phyloP scores from a whole-genome alignment of 257 asterid species.

The Solanum infundibuliforme region DNA sequence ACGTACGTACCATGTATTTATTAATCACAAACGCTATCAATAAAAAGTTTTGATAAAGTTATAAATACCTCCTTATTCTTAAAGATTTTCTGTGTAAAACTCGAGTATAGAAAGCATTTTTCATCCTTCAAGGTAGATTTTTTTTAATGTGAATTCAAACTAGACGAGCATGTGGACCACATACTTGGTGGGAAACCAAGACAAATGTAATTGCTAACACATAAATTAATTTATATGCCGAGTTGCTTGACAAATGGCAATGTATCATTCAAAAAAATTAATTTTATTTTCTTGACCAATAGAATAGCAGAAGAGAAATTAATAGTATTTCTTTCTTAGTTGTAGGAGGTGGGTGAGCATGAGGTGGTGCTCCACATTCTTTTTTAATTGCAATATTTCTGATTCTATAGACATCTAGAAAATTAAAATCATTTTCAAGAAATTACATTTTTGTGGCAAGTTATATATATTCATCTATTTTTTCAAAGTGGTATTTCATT shows the following conservation, averaged over 20 bases:
- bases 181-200: no score
- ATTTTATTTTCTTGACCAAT: background rate
- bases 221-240: background rate
- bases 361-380: background rate
- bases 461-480: background rate
- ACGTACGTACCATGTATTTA: no score
- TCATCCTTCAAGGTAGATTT: accelerated
- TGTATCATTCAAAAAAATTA: no score
- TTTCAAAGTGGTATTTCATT: background rate
- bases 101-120: accelerated
- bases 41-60: no score
- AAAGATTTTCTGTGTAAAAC: accelerated
- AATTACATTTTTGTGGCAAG: background rate
- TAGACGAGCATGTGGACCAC: background rate
- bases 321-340: background rate
- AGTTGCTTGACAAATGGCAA: background rate
- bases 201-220: background rate
- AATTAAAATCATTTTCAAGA: background rate
- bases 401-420: background rate
- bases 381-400: background rate
- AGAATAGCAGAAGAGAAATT: background rate
- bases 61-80: no score
- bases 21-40: background rate
- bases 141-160: no score
- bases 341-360: background rate